Evolutionary conservation across 352 stramenopile species (phyloP).

Genomic region (Phytophthora litchii): DNA sequence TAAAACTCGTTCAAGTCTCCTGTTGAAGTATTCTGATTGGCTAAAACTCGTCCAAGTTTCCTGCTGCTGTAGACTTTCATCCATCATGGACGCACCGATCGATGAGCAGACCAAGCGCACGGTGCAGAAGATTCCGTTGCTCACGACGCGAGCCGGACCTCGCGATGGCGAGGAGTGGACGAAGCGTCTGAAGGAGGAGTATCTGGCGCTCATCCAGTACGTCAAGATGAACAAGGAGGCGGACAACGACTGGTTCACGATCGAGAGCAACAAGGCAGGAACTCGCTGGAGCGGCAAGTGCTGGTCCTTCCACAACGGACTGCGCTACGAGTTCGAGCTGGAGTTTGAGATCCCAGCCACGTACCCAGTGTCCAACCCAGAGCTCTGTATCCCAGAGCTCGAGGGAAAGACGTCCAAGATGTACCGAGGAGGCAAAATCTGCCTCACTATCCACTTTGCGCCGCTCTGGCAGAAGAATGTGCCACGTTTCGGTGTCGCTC

Average conservation of each 20-base stretch:
- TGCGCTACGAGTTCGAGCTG: slow-evolving; percentile 88
- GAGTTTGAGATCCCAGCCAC: slow-evolving; percentile 87
- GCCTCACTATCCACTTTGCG: slow-evolving; percentile 88
- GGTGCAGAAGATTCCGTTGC: slow-evolving; percentile 85
- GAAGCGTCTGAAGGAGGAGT: slow-evolving; percentile 88
- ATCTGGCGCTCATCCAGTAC: slow-evolving; percentile 88
- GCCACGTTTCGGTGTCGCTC: slow-evolving; percentile 85
- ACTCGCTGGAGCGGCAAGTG: slow-evolving; percentile 89
- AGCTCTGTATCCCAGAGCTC: slow-evolving; percentile 87
- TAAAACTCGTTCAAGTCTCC: too few species aligned
- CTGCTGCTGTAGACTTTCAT: background rate
- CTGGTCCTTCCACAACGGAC: slow-evolving; percentile 87
- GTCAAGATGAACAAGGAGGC: slow-evolving; percentile 91
- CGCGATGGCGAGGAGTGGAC: slow-evolving; percentile 84
- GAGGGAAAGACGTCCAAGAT: slow-evolving; percentile 92
- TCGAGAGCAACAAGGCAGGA: slow-evolving; percentile 84
- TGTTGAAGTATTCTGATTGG: background rate
- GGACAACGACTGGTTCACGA: slow-evolving; percentile 92
- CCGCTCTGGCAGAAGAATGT: slow-evolving; percentile 92
- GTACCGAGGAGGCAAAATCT: slow-evolving; percentile 91
- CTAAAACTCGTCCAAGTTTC: too few species aligned
- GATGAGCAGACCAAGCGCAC: slow-evolving; percentile 82
- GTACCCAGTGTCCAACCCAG: slow-evolving; percentile 82
- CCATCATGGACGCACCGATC: slow-evolving; percentile 75
- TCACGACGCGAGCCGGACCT: slow-evolving; percentile 78